Evolutionary conservation across 2,329 filamentous ascomycete genomes (phyloP).

Genomic region (Epichloe glyceriae): DNA sequence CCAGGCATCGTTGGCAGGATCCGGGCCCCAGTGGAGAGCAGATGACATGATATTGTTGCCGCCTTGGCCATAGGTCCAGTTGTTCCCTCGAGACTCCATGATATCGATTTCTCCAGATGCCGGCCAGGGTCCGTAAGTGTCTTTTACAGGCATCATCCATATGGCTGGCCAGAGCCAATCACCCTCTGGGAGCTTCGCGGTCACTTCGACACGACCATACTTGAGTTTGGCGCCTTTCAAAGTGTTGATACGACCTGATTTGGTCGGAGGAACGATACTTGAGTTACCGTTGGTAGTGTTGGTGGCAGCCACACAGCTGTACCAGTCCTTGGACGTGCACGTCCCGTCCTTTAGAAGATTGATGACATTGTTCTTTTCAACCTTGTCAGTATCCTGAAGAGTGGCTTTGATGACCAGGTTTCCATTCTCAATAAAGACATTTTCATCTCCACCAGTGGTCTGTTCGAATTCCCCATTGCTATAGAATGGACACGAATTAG

Average conservation of each 20-base stretch:
- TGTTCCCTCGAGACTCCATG: slow-evolving; percentile 69
- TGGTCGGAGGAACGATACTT: slow-evolving; percentile 64
- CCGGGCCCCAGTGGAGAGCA: slow-evolving; percentile 71
- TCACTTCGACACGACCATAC: slow-evolving; percentile 72
- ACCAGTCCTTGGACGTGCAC: slow-evolving; percentile 48
- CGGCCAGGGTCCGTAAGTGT: slow-evolving; percentile 67
- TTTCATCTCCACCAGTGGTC: slow-evolving; percentile 60
- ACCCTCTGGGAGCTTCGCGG: slow-evolving; percentile 59
- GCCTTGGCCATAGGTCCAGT: slow-evolving; percentile 60
- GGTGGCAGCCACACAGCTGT: slow-evolving; percentile 54
- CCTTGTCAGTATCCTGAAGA: slow-evolving; percentile 53
- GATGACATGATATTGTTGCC: slow-evolving; percentile 74
- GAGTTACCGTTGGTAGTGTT: slow-evolving; percentile 59
- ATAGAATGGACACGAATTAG: background rate
- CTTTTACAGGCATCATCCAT: slow-evolving; percentile 64
- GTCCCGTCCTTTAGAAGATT: slow-evolving; percentile 52
- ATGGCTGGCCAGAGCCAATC: slow-evolving; percentile 6
- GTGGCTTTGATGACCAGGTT: slow-evolving; percentile 65
- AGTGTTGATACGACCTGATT: slow-evolving; percentile 67
- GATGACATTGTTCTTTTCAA: slow-evolving; percentile 54
- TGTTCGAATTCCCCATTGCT: slow-evolving; percentile 73
- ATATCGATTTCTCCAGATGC: slow-evolving; percentile 76
- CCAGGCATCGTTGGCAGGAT: slow-evolving; percentile 60
- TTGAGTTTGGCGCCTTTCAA: slow-evolving; percentile 58
- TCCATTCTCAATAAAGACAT: slow-evolving; percentile 59